Evolutionary conservation across 2,329 filamentous ascomycete genomes (phyloP).

Genomic region (Calonectria pauciramosa): DNA sequence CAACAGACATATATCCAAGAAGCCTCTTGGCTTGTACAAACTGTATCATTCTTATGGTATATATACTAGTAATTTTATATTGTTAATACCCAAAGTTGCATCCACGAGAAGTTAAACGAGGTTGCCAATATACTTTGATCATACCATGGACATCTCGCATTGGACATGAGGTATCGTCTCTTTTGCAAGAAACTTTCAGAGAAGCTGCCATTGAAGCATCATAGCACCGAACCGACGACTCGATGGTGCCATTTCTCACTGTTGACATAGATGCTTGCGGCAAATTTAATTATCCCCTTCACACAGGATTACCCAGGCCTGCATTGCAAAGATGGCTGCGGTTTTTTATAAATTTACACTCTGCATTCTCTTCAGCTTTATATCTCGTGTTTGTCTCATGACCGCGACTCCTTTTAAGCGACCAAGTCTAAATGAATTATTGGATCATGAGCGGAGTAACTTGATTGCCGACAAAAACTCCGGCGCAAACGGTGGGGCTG

Average conservation of each 20-base stretch:
- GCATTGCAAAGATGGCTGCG: too few species aligned
- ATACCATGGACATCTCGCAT: neutral
- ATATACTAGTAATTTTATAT: neutral
- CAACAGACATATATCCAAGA: neutral
- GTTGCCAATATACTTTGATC: neutral
- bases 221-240: too few species aligned
- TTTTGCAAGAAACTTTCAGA: neutral
- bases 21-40: neutral
- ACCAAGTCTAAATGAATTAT: neutral
- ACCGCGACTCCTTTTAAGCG: neutral
- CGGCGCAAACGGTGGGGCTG: neutral
- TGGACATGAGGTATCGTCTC: neutral
- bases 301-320: too few species aligned
- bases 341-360: neutral
- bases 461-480: neutral
- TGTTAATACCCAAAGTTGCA: neutral
- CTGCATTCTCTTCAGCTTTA: neutral
- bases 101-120: neutral
- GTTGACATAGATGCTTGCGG: neutral
- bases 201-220: neutral
- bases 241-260: too few species aligned
- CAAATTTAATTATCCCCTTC: too few species aligned
- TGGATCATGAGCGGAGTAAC: neutral
- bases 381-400: neutral
- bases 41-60: neutral